These are phyloP conservation scores for Piromyces finnis DNA, from an alignment of 192 early-diverging fungal genomes.

Conservation along the genomic window DNA sequence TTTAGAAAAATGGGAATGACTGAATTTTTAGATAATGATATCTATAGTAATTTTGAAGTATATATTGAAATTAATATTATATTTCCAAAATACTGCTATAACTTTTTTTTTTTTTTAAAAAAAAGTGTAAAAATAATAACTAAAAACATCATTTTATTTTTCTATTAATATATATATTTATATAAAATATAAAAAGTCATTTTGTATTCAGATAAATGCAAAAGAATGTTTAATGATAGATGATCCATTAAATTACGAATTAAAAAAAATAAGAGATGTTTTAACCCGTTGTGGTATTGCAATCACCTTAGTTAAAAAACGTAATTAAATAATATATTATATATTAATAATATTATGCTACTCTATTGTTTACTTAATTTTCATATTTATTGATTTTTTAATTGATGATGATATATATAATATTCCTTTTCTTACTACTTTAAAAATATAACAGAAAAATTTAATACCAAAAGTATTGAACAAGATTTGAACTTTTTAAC, in stretches of 20 bases:
- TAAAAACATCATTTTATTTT: too few species aligned
- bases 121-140: not conserved
- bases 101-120: not conserved
- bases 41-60: slow-evolving; percentile 84
- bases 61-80: too few species aligned
- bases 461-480: slow-evolving; percentile 54
- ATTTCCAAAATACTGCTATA: too few species aligned
- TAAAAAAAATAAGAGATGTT: slow-evolving; percentile 44
- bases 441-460: slow-evolving; percentile 27
- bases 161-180: not conserved
- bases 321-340: slow-evolving; percentile 6
- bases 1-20: slow-evolving; percentile 53
- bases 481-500: slow-evolving; percentile 74
- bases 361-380: too few species aligned
- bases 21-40: slow-evolving; percentile 86
- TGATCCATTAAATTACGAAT: slow-evolving; percentile 42
- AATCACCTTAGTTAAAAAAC: slow-evolving; percentile 42
- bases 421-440: too few species aligned
- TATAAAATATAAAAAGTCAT: slow-evolving; percentile 20
- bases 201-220: slow-evolving; percentile 80
- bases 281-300: slow-evolving; percentile 62
- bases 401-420: too few species aligned
- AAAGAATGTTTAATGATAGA: slow-evolving; percentile 70
- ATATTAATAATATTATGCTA: too few species aligned
- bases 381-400: not conserved